phyloP scores from a whole-genome alignment of 331 rosid genomes.

The Stylosanthes scabra region DNA sequence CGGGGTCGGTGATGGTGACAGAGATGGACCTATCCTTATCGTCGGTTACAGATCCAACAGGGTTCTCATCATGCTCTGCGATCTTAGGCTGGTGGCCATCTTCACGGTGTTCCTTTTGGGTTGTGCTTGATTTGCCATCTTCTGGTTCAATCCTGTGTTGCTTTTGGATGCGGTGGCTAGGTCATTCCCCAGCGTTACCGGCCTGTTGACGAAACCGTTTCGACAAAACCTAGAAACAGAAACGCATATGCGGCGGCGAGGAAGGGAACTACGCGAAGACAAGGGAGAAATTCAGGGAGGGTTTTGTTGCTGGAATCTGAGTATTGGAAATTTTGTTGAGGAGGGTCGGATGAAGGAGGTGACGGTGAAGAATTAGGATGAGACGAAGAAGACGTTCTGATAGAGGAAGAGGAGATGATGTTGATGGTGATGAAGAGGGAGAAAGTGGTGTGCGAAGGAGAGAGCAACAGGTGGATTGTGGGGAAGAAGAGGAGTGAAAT shows the following conservation, averaged over 20 bases:
- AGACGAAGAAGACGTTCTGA: constrained; percentile 31
- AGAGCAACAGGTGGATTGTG: too few species aligned
- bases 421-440: too few species aligned
- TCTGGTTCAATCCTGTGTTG: constrained; percentile 28
- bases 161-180: constrained; percentile 49
- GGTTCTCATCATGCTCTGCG: constrained; percentile 6
- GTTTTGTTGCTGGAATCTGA: too few species aligned
- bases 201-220: too few species aligned
- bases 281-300: too few species aligned
- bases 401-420: constrained; percentile 23
- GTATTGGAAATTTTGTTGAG: constrained; percentile 26
- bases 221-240: too few species aligned
- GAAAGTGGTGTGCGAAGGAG: constrained; percentile 33
- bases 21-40: constrained; percentile 34
- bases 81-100: not conserved
- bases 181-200: constrained; percentile 62
- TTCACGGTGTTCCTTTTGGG: not conserved
- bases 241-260: too few species aligned
- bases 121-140: not conserved
- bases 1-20: constrained; percentile 59
- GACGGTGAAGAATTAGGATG: constrained; percentile 9
- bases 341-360: constrained; percentile 37
- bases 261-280: too few species aligned
- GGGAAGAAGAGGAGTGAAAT: too few species aligned
- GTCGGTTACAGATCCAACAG: constrained; percentile 19